phyloP scores from a whole-genome alignment of 23 red algal genomes.

The Gracilariopsis chorda region DNA sequence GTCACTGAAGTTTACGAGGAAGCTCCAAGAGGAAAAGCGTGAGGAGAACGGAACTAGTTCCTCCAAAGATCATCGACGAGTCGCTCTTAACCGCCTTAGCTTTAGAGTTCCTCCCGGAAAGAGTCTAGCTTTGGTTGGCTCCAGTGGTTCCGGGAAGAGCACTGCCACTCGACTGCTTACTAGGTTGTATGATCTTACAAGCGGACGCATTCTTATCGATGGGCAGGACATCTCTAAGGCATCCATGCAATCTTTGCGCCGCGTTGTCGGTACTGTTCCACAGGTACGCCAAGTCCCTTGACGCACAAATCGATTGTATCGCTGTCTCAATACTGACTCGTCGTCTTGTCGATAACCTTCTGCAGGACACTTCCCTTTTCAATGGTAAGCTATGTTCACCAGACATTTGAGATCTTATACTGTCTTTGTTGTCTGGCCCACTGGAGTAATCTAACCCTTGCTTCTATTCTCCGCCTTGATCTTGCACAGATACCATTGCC shows the following conservation, averaged over 20 bases:
- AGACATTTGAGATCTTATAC: no score
- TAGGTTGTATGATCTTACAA: constrained; percentile 82
- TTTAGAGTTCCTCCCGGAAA: constrained; percentile 87
- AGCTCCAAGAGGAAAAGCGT: not conserved
- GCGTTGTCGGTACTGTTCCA: constrained; percentile 82
- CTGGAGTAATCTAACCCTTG: no score
- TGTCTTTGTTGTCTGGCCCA: no score
- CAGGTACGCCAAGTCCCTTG: constrained; percentile 54
- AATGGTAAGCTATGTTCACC: constrained; percentile 51
- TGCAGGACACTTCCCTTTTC: constrained; percentile 54
- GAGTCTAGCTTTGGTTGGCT: constrained; percentile 80
- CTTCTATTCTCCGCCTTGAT: no score
- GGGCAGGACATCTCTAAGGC: constrained; percentile 87
- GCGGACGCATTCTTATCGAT: constrained; percentile 90
- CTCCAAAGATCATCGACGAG: not conserved
- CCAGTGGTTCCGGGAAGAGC: constrained; percentile 91
- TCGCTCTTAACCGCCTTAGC: constrained; percentile 48
- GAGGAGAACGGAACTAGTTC: not conserved
- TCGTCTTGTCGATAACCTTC: not conserved
- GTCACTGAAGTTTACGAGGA: constrained; percentile 20
- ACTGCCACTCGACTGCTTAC: constrained; percentile 75
- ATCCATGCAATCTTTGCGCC: constrained; percentile 66
- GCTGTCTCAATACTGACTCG: not conserved
- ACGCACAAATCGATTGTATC: no score
- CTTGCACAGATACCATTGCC: constrained; percentile 81